Percentiles rank a stretch among this genome's conserved stretches.
phyloP scores from a whole-genome alignment of 2,329 filamentous ascomycete genomes.

The Trichophyton verrucosum region DNA sequence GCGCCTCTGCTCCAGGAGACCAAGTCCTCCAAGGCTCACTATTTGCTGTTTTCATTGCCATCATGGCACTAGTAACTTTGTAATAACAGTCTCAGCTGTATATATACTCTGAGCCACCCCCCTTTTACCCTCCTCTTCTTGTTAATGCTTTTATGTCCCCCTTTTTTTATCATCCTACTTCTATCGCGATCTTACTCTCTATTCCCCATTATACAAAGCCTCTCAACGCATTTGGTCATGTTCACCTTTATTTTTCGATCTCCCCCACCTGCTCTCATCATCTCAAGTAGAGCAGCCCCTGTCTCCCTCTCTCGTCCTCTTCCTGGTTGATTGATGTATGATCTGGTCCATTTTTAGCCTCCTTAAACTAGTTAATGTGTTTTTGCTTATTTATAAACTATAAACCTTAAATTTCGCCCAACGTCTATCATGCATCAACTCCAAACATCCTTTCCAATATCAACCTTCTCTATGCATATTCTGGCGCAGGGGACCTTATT shows the following conservation, averaged over 20 bases:
- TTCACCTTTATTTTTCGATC: neutral
- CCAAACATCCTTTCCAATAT: neutral
- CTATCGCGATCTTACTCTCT: neutral
- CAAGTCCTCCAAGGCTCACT: constrained; percentile 33
- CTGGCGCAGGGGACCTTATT: neutral
- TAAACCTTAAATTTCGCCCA: neutral
- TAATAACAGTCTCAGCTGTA: constrained; percentile 18
- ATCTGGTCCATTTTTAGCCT: neutral
- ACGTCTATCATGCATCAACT: neutral
- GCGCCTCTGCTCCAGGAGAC: constrained; percentile 27
- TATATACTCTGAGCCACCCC: no score
- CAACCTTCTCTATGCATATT: neutral
- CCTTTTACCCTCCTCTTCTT: neutral
- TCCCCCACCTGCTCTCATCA: neutral
- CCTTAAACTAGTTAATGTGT: neutral
- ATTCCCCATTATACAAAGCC: neutral
- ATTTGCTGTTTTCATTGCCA: constrained; percentile 36
- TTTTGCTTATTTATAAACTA: neutral
- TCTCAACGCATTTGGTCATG: neutral
- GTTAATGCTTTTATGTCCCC: neutral
- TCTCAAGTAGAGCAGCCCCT: neutral
- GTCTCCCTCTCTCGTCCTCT: neutral
- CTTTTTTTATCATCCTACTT: neutral
- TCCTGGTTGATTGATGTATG: neutral
- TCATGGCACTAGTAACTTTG: constrained; percentile 34